These are phyloP conservation scores for Mycena citricolor DNA, from an alignment of 1,284 basidiomycete genomes.

Conservation along the genomic window DNA sequence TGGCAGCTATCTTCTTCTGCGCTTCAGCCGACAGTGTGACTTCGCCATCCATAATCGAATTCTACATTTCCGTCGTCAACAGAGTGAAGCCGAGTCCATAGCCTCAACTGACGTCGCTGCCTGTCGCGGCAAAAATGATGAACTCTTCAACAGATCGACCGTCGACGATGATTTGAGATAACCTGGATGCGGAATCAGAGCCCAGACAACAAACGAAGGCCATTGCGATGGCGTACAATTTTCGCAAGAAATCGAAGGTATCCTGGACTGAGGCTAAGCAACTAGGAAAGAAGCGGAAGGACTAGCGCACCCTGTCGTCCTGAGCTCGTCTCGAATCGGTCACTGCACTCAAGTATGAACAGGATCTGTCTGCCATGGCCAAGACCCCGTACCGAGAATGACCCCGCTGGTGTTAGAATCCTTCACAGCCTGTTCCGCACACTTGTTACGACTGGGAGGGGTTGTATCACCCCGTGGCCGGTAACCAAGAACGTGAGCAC, in stretches of 20 bases:
- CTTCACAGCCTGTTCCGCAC: background rate
- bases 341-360: background rate
- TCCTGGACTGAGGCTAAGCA: no score
- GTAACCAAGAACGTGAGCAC: background rate
- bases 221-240: background rate
- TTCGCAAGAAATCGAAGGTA: background rate
- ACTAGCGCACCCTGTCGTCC: constrained; percentile 3
- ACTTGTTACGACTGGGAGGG: background rate
- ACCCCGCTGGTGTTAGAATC: background rate
- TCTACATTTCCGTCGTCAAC: no score
- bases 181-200: background rate
- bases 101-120: constrained; percentile 9
- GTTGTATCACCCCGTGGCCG: no score
- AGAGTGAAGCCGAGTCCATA: no score
- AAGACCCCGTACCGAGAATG: background rate
- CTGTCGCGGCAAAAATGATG: constrained; percentile 4
- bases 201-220: background rate
- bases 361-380: background rate
- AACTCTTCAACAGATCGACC: background rate
- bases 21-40: no score
- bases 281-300: no score
- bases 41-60: no score
- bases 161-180: constrained; percentile 4
- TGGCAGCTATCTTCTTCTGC: no score
- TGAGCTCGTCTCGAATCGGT: constrained; percentile 2